Evolutionary conservation across 805 yeast species (phyloP), one percentile per base, ranked within the genome.

Genomic region (Spathaspora girioi): DNA sequence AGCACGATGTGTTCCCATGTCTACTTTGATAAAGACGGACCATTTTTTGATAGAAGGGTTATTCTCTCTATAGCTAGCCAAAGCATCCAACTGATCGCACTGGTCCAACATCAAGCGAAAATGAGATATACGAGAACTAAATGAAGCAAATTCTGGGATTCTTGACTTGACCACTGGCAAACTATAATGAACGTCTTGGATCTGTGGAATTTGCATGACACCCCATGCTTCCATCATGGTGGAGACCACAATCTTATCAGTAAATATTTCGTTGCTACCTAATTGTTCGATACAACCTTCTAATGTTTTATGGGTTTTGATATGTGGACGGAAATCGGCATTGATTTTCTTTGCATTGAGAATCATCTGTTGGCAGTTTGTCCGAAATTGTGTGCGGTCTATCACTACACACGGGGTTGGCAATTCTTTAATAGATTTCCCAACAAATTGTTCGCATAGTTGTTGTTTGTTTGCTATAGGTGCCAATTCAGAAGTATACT

Each of bases 1-100:
- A 2, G 94, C 94, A 51, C 96, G 68, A 52, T 81, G 70, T 2
- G 87, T 81, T 1, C 94, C 94, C 76, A 82, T 78, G 58, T 88
- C 83, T 41, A 88, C 72, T 64, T 88, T 88, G 49, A 88, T 63
- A 57, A 84, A 86, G 1, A 86, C 64, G 1, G 84, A 78, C 90
- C 92, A 86, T 52, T 73, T 72, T 43, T 64, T 61, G 6, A 57
- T 41, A 1, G 47, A 32, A 17, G 67, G 57, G 41, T 65, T 55
- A 4, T 40, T 46, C 11, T 54, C 56, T 42, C 68, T 67, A 60
- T 64, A 82, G 0, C 69, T 63, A 1, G 62, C 64, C 54, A 87
- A 65, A 9, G 73, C 65, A 1, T 76, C 75, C 42, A 87, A 58
- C 58, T 88, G 94, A 1, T 73, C 80, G 2, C 65, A 55, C 50